Evolutionary conservation across 129 eudicot species (phyloP).

Genomic region (Sambucus nigra): DNA sequence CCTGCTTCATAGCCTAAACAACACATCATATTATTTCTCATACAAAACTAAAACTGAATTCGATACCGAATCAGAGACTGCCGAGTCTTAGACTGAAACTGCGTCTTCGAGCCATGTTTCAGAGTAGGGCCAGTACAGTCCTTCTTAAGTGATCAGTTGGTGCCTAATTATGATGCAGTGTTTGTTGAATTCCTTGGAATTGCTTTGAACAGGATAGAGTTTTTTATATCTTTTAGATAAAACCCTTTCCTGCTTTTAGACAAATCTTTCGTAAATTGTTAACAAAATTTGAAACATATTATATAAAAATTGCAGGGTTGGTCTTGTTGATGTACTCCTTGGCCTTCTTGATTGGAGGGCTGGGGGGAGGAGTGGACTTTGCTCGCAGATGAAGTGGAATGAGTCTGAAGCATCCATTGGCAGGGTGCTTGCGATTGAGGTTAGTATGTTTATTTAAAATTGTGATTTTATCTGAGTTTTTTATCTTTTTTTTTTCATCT

Average conservation of each 20-base stretch:
- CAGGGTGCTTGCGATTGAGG: slow-evolving; percentile 95
- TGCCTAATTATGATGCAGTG: too few species aligned
- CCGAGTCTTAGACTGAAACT: too few species aligned
- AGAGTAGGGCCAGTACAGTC: too few species aligned
- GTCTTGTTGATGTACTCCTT: slow-evolving; percentile 93
- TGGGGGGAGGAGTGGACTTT: slow-evolving; percentile 79
- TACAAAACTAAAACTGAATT: too few species aligned
- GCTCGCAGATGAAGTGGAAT: slow-evolving; percentile 97
- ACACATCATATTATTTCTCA: too few species aligned
- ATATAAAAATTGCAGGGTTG: slow-evolving; percentile 59
- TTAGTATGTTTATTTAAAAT: slow-evolving; percentile 8
- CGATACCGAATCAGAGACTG: too few species aligned
- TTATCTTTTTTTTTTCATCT: too few species aligned
- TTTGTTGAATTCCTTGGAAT: too few species aligned
- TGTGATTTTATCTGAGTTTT: too few species aligned
- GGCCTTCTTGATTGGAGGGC: slow-evolving; percentile 99
- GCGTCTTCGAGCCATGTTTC: too few species aligned
- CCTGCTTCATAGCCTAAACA: too few species aligned
- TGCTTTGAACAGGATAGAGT: neutral
- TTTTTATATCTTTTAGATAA: neutral
- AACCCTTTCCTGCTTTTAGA: neutral
- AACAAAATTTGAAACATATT: neutral
- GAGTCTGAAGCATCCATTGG: slow-evolving; percentile 99
- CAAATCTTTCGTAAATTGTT: neutral
- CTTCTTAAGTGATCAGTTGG: neutral